These are phyloP conservation scores for Psilocybe azurescens DNA, from an alignment of 768 basidiomycete genomes.

Conservation along the genomic window DNA sequence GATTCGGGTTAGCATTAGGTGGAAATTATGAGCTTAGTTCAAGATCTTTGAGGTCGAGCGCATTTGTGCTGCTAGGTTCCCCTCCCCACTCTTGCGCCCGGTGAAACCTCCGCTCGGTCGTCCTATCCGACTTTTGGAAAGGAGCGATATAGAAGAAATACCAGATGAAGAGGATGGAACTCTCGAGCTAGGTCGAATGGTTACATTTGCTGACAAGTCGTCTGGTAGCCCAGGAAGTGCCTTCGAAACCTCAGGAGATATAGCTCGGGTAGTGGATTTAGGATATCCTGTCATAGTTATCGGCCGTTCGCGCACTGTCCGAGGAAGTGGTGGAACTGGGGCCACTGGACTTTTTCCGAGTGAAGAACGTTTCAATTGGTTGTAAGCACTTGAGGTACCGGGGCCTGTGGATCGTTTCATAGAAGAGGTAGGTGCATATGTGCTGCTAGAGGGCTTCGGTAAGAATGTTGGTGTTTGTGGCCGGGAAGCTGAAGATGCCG, in stretches of 20 bases:
- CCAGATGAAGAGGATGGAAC: constrained; percentile 38
- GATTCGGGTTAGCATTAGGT: constrained; percentile 4
- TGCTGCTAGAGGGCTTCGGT: constrained; percentile 63
- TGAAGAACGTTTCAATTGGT: constrained; percentile 63
- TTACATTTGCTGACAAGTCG: constrained; percentile 47
- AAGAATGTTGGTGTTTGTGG: constrained; percentile 80
- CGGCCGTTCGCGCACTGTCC: constrained; percentile 36
- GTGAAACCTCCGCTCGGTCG: constrained; percentile 42
- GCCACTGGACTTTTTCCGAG: constrained; percentile 49
- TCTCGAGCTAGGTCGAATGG: constrained; percentile 49
- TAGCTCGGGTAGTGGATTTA: constrained; percentile 29
- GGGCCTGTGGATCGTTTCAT: constrained; percentile 69
- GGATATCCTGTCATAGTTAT: constrained; percentile 38
- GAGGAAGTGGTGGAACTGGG: constrained; percentile 36
- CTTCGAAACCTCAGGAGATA: constrained; percentile 33
- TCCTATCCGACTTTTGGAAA: constrained; percentile 57
- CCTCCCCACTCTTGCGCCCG: constrained; percentile 33
- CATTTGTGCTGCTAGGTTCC: constrained; percentile 21
- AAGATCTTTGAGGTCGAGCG: constrained; percentile 35
- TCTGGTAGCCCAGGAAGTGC: constrained; percentile 47
- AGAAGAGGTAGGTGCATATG: constrained; percentile 48
- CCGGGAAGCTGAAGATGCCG: constrained; percentile 70
- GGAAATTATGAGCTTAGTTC: constrained; percentile 33
- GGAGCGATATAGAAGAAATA: constrained; percentile 28
- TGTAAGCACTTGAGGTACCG: constrained; percentile 41